Conservation (phyloP, 2,329 filamentous ascomycete species). For the Fusarium sp. region DNA sequence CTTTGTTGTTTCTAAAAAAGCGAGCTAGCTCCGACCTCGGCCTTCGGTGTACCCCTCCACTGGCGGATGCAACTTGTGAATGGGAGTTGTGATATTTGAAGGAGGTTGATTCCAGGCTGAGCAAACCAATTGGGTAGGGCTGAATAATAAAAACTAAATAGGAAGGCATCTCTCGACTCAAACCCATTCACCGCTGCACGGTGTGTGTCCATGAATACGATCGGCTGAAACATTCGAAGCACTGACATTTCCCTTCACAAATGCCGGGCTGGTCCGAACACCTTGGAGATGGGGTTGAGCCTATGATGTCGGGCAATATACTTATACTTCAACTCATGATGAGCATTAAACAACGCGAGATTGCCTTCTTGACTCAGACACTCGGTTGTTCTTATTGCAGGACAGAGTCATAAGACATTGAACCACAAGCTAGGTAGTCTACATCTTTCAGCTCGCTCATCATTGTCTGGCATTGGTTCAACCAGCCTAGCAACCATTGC, state of each 20-base stretch:
- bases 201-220: slow-evolving; percentile 9
- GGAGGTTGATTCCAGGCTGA: slow-evolving; percentile 27
- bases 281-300: slow-evolving; percentile 3
- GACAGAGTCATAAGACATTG: not conserved
- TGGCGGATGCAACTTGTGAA: slow-evolving; percentile 6
- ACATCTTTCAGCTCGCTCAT: not conserved
- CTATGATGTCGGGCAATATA: not conserved
- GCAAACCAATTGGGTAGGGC: slow-evolving; percentile 39
- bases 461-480: not conserved
- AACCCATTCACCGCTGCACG: slow-evolving; percentile 6
- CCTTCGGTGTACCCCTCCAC: slow-evolving; percentile 44
- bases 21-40: slow-evolving; percentile 46
- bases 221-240: slow-evolving; percentile 11
- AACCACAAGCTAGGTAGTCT: not conserved
- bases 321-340: not conserved
- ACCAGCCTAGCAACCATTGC: slow-evolving; percentile 18
- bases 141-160: slow-evolving; percentile 36
- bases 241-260: slow-evolving; percentile 23
- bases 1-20: slow-evolving; percentile 17
- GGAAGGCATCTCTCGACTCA: slow-evolving; percentile 30
- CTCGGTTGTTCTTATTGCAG: not conserved
- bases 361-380: not conserved
- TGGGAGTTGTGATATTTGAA: slow-evolving; percentile 19
- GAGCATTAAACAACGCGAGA: not conserved
- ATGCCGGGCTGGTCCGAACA: slow-evolving; percentile 14